Percentiles rank a stretch among this genome's conserved stretches.
Conservation (phyloP, 169 alveolate genomes). For the Cryptosporidium baileyi region DNA sequence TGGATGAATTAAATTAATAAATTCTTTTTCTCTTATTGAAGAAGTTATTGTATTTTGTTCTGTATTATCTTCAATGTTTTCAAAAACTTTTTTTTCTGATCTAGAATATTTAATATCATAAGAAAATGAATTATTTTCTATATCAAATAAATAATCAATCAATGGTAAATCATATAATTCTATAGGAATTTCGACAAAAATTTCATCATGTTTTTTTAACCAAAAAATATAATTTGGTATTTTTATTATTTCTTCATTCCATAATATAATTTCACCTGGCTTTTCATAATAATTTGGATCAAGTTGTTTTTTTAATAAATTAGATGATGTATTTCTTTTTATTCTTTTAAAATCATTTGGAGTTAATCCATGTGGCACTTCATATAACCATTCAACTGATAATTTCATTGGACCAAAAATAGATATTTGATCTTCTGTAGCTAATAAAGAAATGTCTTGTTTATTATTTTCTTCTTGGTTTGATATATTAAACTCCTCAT, state of each 20-base stretch:
- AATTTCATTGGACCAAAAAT: constrained; percentile 15
- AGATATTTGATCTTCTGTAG: background rate
- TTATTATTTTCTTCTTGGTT: background rate
- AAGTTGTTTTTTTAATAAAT: background rate
- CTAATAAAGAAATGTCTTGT: constrained; percentile 1
- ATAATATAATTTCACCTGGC: constrained; percentile 28
- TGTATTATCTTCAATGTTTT: background rate
- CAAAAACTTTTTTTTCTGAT: background rate
- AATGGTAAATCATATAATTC: constrained; percentile 20
- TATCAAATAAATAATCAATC: constrained; percentile 13
- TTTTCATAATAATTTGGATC: constrained; percentile 22
- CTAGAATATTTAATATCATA: background rate
- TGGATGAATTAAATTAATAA: constrained; percentile 10
- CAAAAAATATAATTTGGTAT: constrained; percentile 55
- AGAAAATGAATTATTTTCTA: constrained; percentile 1
- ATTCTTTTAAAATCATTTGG: constrained; percentile 5
- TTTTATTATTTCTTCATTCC: constrained; percentile 17
- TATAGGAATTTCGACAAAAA: constrained; percentile 35
- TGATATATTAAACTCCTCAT: background rate
- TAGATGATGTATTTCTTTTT: background rate
- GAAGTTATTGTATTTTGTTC: too few relatives aligned
- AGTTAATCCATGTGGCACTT: constrained; percentile 24
- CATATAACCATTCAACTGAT: background rate
- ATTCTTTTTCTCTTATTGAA: background rate
- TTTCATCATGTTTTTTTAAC: constrained; percentile 36